Base-by-base conservation (phyloP, 306 rosid species). In the Canavalia gladiata region DNA sequence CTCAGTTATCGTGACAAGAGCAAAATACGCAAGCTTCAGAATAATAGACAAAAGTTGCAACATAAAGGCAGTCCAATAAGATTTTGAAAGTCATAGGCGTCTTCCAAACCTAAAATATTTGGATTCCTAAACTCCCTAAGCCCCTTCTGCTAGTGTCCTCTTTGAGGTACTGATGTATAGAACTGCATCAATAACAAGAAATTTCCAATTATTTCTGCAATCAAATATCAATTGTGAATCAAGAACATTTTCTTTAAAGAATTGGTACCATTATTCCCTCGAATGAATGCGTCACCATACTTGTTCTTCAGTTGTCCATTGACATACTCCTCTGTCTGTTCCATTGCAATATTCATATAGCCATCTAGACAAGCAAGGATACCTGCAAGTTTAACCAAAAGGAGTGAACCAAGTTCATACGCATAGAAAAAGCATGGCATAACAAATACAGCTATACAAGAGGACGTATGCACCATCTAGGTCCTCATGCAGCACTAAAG, bases 291-390 rank as follows among this genome's bases (percentile, higher is more conserved):
- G 43, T 95, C 98, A 0, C 99, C 99, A 67, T 95, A 95, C 69
- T 95, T 95, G 84, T 95, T 95, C 81, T 95, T 95, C 85, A 95
- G 84, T 80, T 93, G 98, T 33, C 98, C 99, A 33, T 93, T 95
- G 13, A 91, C 98, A 25, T 95, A 95, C 82, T 95, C 98, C 86
- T 95, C 99, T 0, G 99, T 95, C 69, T 95, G 99, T 86, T 95
- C 99, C 99, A 95, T 95, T 63, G 99, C 98, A 85, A 95, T 93
- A 68, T 95, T 95, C 97, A 95, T 95, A 85, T 95, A 95, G 68
- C 99, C 99, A 87, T 95, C 97, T 33, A 95, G 92, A 85, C 99
- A 95, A 9, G 98, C 99, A 42, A 95, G 90, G 75, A 95, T 95
- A 84, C 99, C 98, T 93, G 89, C 83, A 68, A 76, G 13, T 77